Evolutionary conservation across 306 rosid species (phyloP).

Genomic region (Gynostemma pentaphyllum): DNA sequence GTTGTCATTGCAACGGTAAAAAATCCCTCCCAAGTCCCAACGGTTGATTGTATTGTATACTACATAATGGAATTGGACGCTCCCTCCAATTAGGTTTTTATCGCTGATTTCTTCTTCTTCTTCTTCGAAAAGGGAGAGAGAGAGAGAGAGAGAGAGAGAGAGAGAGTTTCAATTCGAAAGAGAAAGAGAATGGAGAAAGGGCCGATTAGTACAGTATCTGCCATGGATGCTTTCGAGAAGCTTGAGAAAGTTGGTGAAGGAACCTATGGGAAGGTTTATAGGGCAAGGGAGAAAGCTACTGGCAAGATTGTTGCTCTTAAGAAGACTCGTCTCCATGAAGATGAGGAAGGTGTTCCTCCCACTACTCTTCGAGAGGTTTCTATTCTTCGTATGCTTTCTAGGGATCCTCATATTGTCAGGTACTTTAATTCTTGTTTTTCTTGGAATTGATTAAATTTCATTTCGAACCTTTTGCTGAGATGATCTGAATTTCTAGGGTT

Average conservation of each 20-base stretch:
- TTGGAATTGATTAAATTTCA: no score
- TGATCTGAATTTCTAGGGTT: no score
- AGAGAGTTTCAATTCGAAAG: neutral
- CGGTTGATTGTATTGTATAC: no score
- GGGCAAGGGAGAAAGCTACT: slow-evolving; percentile 60
- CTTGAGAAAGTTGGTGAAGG: slow-evolving; percentile 89
- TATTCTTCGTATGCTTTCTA: slow-evolving; percentile 74
- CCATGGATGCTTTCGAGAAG: slow-evolving; percentile 77
- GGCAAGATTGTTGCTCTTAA: slow-evolving; percentile 87
- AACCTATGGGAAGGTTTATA: slow-evolving; percentile 76
- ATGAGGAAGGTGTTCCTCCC: slow-evolving; percentile 90
- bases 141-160: neutral
- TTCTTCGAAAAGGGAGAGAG: neutral
- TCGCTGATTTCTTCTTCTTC: neutral
- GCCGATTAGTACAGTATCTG: slow-evolving; percentile 29
- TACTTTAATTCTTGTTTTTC: no score
- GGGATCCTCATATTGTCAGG: slow-evolving; percentile 75
- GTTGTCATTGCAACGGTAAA: neutral
- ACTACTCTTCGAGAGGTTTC: slow-evolving; percentile 90
- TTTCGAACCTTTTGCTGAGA: no score
- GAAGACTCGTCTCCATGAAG: slow-evolving; percentile 85
- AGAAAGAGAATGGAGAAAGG: slow-evolving; percentile 25
- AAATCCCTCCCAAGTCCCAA: slow-evolving; percentile 10
- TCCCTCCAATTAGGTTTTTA: neutral
- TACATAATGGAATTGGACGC: slow-evolving; percentile 8